These are phyloP conservation scores for Phytophthora sojae DNA, from an alignment of 352 stramenopile species.

Conservation along the genomic window DNA sequence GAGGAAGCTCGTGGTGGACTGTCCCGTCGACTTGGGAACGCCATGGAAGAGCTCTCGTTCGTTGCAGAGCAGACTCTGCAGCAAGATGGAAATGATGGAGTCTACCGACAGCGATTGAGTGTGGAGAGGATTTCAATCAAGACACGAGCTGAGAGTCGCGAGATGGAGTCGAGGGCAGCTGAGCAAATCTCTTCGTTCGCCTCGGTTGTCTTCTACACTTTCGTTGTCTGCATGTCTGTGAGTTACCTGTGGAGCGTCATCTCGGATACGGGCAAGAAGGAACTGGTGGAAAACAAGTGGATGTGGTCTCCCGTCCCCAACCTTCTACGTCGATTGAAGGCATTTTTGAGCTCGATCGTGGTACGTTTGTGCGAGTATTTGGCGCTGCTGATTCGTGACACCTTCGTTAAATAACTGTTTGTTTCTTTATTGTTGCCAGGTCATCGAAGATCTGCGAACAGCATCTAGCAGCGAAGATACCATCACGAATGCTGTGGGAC, in stretches of 20 bases:
- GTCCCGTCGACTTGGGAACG: neutral
- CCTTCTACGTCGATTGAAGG: slow-evolving; percentile 36
- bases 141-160: neutral
- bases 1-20: slow-evolving; percentile 1
- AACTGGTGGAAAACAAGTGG: slow-evolving; percentile 22
- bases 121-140: slow-evolving; percentile 20
- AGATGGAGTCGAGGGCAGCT: neutral
- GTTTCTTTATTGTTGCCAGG: slow-evolving; percentile 22
- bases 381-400: neutral
- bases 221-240: slow-evolving; percentile 35
- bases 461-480: slow-evolving; percentile 3
- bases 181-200: slow-evolving; percentile 11
- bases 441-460: slow-evolving; percentile 50
- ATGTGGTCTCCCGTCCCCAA: slow-evolving; percentile 50
- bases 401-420: slow-evolving; percentile 9
- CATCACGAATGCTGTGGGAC: slow-evolving; percentile 7
- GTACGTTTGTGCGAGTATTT: slow-evolving; percentile 27
- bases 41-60: slow-evolving; percentile 12
- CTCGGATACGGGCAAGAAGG: slow-evolving; percentile 18
- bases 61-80: slow-evolving; percentile 16
- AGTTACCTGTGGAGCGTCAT: slow-evolving; percentile 43
- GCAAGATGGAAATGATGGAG: slow-evolving; percentile 7
- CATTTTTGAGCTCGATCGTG: slow-evolving; percentile 46
- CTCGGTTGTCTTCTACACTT: slow-evolving; percentile 48
- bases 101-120: slow-evolving; percentile 8